Percentiles rank a stretch among this genome's conserved stretches.
These are phyloP conservation scores for Camellia granthamiana DNA, from an alignment of 148 eudicot genomes.

Conservation along the genomic window DNA sequence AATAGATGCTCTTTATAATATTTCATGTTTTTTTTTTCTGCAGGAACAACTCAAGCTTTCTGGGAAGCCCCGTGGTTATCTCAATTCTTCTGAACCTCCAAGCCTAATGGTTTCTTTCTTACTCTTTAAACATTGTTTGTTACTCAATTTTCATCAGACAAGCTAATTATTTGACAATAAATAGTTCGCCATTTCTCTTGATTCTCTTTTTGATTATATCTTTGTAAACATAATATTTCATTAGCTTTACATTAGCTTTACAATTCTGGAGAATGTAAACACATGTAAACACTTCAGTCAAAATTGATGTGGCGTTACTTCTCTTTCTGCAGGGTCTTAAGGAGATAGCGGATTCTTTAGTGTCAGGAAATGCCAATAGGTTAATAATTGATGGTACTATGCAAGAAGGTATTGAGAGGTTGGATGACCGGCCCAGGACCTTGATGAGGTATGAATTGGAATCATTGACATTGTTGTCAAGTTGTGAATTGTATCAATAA, in stretches of 20 bases:
- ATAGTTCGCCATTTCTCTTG: neutral
- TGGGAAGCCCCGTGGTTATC: constrained; percentile 39
- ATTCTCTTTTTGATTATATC: neutral
- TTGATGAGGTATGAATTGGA: constrained; percentile 32
- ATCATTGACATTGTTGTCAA: no score
- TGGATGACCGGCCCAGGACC: constrained; percentile 29
- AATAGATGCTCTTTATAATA: neutral
- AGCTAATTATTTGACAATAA: neutral
- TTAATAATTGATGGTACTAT: constrained; percentile 26
- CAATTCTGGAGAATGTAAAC: neutral
- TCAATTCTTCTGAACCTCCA: constrained; percentile 32
- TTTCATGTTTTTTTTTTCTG: constrained; percentile 20
- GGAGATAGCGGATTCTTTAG: constrained; percentile 35
- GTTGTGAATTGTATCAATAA: no score
- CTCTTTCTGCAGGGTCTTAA: constrained; percentile 40
- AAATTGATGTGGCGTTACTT: constrained; percentile 1
- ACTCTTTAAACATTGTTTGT: constrained; percentile 4
- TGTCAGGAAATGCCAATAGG: constrained; percentile 22
- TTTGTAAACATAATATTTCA: neutral
- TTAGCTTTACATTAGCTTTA: neutral
- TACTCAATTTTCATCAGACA: neutral
- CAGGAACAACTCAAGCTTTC: constrained; percentile 53
- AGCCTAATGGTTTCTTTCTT: constrained; percentile 44
- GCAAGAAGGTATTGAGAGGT: constrained; percentile 16
- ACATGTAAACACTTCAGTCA: neutral